These are phyloP conservation scores for Penicillium maclennaniae DNA, from an alignment of 495 filamentous ascomycete species.

Conservation along the genomic window DNA sequence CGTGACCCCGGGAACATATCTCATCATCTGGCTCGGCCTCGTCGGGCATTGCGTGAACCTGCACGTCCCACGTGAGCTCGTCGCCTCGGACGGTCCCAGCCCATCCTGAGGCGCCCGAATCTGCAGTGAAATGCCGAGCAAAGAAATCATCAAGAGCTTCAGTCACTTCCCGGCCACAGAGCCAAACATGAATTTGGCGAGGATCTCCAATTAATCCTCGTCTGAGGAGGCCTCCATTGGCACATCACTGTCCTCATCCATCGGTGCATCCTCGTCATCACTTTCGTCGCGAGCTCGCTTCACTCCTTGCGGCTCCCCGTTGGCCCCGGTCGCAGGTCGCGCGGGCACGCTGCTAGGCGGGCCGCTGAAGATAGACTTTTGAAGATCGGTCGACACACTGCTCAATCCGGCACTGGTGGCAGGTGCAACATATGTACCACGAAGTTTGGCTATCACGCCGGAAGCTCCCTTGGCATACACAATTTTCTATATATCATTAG, in stretches of 20 bases:
- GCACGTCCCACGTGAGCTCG: conserved; percentile 56
- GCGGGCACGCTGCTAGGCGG: conserved; percentile 51
- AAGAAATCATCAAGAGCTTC: not conserved
- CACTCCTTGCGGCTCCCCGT: conserved; percentile 40
- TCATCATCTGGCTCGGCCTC: conserved; percentile 76
- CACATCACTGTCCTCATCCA: conserved; percentile 66
- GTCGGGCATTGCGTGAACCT: conserved; percentile 71
- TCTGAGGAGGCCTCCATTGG: conserved; percentile 54
- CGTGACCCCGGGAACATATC: conserved; percentile 60
- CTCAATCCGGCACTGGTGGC: conserved; percentile 43
- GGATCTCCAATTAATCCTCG: conserved; percentile 38
- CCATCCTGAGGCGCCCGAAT: conserved; percentile 11
- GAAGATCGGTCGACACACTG: conserved; percentile 67
- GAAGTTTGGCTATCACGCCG: conserved; percentile 78
- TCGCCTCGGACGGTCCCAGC: conserved; percentile 25
- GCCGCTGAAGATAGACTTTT: conserved; percentile 77
- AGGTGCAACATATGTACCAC: conserved; percentile 78
- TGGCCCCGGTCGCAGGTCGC: conserved; percentile 35
- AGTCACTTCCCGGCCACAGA: conserved; percentile 1
- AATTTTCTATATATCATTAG: conserved; percentile 60
- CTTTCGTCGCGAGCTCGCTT: conserved; percentile 73
- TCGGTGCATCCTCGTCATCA: conserved; percentile 63
- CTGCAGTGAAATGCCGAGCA: conserved; percentile 1
- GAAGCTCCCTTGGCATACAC: conserved; percentile 85
- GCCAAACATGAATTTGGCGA: not conserved